Base-by-base conservation (phyloP, 768 basidiomycete species). In the Tephrocybe sp. region DNA sequence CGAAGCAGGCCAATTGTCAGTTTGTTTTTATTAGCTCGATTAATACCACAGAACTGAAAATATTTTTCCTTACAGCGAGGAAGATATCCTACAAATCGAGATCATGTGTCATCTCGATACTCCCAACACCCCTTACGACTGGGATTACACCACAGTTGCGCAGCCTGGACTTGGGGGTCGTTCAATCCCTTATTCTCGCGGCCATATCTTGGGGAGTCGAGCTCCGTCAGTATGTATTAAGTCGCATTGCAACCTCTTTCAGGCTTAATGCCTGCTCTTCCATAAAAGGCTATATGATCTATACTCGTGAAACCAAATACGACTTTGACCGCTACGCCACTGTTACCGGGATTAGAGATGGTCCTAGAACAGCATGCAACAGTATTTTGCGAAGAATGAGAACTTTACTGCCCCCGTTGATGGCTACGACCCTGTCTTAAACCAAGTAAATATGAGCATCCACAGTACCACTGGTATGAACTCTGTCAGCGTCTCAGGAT, bases 391-490 rank as follows among this genome's bases (percentile, higher is more conserved):
- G 31, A 44, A 44, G 30, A 51, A 51, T 44, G 69, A 69, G 54
- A 52, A 40, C 31, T 62, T 55, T 38, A 52, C 52, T 8, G 21
- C 53, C 18, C 63, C 67, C 5, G 59, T 56, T 5, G 62, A 65
- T 44, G 28, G 55, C 36, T 64, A 62, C 46, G 51, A 62, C n/a
- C n/a, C n/a, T 38, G 63, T 57, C 24, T 51, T 57, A 3, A 65
- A 63, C 9, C 56, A 69, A 46, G 60, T 61, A 39, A 52, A 61
- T 28, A 65, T 69, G 11, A 25, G 50, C 1, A 47, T 63, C 11
- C 68, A 69, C 50, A 58, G 62, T 22, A 55, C 48, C 27, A 22
- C 49, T 11, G 68, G 68, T 4, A 47, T 53, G 18, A 59, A 38
- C 36, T 49, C 43, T 13, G 60, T 66, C 26, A 58, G 58, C 34